Conservation (phyloP, 2,329 filamentous ascomycete genomes). For the Nemania diffusa region DNA sequence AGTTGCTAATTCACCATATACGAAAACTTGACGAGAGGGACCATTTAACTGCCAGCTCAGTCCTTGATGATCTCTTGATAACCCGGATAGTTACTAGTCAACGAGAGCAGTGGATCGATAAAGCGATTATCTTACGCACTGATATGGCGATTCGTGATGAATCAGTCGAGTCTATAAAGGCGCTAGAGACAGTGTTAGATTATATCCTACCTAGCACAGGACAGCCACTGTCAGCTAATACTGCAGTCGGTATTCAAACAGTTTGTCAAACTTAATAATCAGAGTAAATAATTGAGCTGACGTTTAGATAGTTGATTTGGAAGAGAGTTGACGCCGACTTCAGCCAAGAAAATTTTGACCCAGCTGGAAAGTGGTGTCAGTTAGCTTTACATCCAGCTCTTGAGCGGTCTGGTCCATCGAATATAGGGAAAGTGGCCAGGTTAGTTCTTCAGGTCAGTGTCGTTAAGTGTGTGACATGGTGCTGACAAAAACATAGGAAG, state of each 20-base stretch:
- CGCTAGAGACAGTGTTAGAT: constrained; percentile 42
- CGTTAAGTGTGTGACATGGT: neutral
- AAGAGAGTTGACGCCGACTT: constrained; percentile 74
- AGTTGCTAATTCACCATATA: constrained; percentile 73
- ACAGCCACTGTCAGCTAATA: constrained; percentile 64
- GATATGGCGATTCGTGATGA: constrained; percentile 68
- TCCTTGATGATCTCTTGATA: constrained; percentile 72
- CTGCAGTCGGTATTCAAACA: constrained; percentile 74
- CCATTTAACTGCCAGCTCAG: constrained; percentile 58
- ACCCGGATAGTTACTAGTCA: constrained; percentile 61
- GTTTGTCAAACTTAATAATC: constrained; percentile 53
- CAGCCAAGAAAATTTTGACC: constrained; percentile 60
- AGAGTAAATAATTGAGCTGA: constrained; percentile 16
- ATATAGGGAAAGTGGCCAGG: constrained; percentile 76
- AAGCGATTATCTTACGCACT: constrained; percentile 72
- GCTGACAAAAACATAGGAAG: constrained; percentile 64
- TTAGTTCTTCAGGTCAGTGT: constrained; percentile 44
- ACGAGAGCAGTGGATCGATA: constrained; percentile 73
- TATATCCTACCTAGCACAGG: constrained; percentile 57
- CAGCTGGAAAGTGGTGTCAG: constrained; percentile 76
- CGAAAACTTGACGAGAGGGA: constrained; percentile 69
- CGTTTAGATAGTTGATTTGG: constrained; percentile 75
- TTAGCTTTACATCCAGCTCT: constrained; percentile 76
- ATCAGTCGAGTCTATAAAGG: constrained; percentile 49
- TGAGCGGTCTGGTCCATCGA: constrained; percentile 69